Evolutionary conservation across 2,329 filamentous ascomycete species (phyloP).

Genomic region (Aspergillus persii): DNA sequence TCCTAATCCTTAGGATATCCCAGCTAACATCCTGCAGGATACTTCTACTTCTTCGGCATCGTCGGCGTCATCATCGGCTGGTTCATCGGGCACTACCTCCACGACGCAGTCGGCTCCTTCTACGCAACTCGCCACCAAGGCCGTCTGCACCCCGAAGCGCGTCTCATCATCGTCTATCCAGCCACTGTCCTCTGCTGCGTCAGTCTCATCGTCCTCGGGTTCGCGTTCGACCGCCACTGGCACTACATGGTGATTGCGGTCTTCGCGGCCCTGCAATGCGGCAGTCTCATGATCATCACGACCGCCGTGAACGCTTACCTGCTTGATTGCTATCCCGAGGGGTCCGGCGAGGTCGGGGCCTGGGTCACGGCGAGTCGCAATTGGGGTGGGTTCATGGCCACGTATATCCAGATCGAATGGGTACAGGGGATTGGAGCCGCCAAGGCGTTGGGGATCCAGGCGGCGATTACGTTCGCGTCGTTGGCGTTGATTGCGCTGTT

Average conservation of each 20-base stretch:
- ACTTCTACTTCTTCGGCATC: constrained; percentile 57
- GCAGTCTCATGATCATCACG: constrained; percentile 55
- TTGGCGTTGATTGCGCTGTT: constrained; percentile 35
- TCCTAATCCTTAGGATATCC: background rate
- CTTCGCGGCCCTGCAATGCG: constrained; percentile 53
- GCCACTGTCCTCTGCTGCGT: constrained; percentile 21
- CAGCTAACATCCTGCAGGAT: constrained; percentile 22
- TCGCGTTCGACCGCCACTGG: constrained; percentile 46
- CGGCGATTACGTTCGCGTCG: constrained; percentile 37
- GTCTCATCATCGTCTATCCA: constrained; percentile 49
- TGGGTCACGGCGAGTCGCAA: constrained; percentile 52
- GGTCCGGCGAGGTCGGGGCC: constrained; percentile 23
- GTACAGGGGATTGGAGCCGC: constrained; percentile 43
- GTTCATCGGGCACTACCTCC: constrained; percentile 52
- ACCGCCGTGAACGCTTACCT: constrained; percentile 52
- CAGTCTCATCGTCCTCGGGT: constrained; percentile 45
- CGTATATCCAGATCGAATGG: constrained; percentile 51
- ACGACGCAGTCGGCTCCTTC: constrained; percentile 48
- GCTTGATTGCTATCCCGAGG: constrained; percentile 49
- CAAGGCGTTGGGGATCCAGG: constrained; percentile 47
- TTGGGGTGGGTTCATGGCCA: constrained; percentile 46
- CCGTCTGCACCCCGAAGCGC: constrained; percentile 56
- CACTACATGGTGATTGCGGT: constrained; percentile 50
- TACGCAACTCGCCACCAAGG: constrained; percentile 50
- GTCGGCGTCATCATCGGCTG: constrained; percentile 51